Evolutionary conservation across 164 flowering plant genomes (phyloP), one percentile per base, ranked within the genome.

Genomic region (Annona cherimola): DNA sequence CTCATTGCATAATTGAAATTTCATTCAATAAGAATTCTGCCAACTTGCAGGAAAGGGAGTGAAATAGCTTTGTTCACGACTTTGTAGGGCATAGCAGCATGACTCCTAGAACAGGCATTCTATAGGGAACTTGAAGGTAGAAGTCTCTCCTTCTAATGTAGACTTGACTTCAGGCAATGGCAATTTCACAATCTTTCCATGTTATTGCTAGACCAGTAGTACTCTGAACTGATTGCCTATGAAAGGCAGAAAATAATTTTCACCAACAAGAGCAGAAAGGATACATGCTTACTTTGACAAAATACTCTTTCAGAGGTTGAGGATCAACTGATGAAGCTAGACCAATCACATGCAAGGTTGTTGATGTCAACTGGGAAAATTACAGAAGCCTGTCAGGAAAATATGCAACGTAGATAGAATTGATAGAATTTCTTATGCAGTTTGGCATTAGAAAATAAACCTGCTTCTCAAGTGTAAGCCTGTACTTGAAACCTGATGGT

Each of bases 381-480:
- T 43, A 14, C 11, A 61, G 19, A 3, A 26, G 20, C 18, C 18
- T 7, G 39, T 55, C 5, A 72, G 45, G 16, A 66, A 45, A 60
- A 63, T 18, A 59, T 69, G 61, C 5, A 20, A 55, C 20, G n/a
- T 5, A 45, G 35, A 26, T 26, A 26, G 35, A 26, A 26, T 26
- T 26, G 35, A 1, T 45, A 20, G n/a, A 62, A 71, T 42, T 39
- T 26, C 8, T 63, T 35, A 8, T 65, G 66, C 61, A 61, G 65
- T 41, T 61, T 41, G 16, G 42, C 42, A 43, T 41, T 57, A 72
- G 67, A 40, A 76, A 45, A 42, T 67, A 74, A 55, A 90, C 98
- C 97, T 94, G 98, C 75, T 91, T 92, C 81, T 94, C 90, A 76
- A 94, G 92, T 8, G 88, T 88, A 72, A 84, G 79, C 79, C 80